Conservation (phyloP, 139 green algal genomes). For the Chlorella vulgaris region DNA sequence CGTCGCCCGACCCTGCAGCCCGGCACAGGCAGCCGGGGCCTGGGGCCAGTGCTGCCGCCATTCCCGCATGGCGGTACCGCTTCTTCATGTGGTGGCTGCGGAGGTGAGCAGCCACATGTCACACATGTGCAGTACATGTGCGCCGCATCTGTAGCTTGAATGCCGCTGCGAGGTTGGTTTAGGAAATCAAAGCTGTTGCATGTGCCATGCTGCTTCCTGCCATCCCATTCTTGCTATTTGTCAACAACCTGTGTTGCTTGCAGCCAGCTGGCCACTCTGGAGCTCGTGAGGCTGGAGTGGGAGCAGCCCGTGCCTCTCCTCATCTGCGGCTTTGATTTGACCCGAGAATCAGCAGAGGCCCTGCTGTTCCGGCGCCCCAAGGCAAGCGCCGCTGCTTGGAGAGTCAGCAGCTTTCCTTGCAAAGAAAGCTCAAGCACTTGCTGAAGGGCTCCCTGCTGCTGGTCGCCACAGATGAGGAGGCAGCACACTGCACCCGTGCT, state of each 20-base stretch:
- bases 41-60: neutral
- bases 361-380: conserved; percentile 31
- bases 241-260: neutral
- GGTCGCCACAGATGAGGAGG: too few relatives aligned
- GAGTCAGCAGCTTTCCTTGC: too few relatives aligned
- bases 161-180: neutral
- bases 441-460: neutral
- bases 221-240: neutral
- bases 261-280: conserved; percentile 17
- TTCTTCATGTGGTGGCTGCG: conserved; percentile 16
- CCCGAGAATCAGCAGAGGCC: neutral
- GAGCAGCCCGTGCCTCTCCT: conserved; percentile 14
- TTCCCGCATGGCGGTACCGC: neutral
- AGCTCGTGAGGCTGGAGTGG: conserved; percentile 1
- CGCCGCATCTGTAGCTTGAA: neutral
- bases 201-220: neutral
- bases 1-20: too few relatives aligned
- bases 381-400: neutral
- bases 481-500: too few relatives aligned
- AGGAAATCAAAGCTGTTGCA: neutral
- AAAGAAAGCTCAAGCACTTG: neutral
- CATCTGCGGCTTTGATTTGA: conserved; percentile 1
- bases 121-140: neutral
- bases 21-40: neutral
- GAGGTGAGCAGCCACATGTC: neutral